Base-by-base conservation (phyloP, 2,329 filamentous ascomycete species). In the Microcera coccophila region DNA sequence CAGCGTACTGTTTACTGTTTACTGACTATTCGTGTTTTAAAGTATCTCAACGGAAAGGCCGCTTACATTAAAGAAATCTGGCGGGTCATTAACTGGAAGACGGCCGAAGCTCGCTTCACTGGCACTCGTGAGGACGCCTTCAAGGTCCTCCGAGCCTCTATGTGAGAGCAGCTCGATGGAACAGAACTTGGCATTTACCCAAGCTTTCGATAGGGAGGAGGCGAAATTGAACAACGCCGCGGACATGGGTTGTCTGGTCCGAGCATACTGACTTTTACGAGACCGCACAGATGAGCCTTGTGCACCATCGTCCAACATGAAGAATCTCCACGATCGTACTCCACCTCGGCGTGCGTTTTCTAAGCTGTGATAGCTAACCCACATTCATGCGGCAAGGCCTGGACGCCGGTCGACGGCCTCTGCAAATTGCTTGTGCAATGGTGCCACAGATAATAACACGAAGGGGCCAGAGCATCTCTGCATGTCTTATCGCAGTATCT, bases 11-110 rank as follows among this genome's bases (percentile, higher is more conserved):
- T 37, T 22, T 3, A 15, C 22, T 22, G 12, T 28, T 8, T 42
- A 34, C 17, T 39, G 14, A 21, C 19, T 12, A 19, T 29, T 5
- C n/a, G 21, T 24, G 36, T 24, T 17, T 65, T 79, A 32, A 73
- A 87, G 78, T 90, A 89, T 55, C 71, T 84, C 45, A 90, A 90
- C 57, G 80, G 81, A 46, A 88, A 89, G 65, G 82, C 81, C 1
- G 79, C 80, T 0, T 90, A 90, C 55, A 76, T 88, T 5, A 78
- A 85, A 47, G 85, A 85, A 49, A 85, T 89, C 54, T 90, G 85
- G 85, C 81, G 81, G 24, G 78, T 90, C 22, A 80, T 90, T 59
- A 89, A 88, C 68, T 90, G 85, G 86, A 79, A 82, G 66, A 81
- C 75, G 4, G 77, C 80, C 2, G 84, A 87, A 68, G 66, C 73